phyloP scores from a whole-genome alignment of 495 filamentous ascomycete genomes.

The Rhizodiscina lignyota region DNA sequence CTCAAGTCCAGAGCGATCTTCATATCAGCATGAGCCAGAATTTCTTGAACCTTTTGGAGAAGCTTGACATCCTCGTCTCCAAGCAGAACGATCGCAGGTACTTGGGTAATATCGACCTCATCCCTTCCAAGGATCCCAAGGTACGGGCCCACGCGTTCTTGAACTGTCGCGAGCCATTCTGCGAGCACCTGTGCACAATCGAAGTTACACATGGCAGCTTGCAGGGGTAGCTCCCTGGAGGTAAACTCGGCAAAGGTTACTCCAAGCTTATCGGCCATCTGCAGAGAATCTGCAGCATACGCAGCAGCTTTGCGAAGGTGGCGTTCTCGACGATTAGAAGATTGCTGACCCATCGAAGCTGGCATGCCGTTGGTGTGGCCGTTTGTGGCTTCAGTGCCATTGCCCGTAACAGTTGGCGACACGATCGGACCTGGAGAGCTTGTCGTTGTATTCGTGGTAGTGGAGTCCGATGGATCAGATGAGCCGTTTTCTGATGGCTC shows the following conservation, averaged over 20 bases:
- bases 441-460: background rate
- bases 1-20: conserved; percentile 48
- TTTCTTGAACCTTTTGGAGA: conserved; percentile 66
- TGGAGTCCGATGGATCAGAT: conserved; percentile 24
- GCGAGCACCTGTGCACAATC: conserved; percentile 95
- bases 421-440: background rate
- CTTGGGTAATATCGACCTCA: conserved; percentile 55
- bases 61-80: conserved; percentile 88
- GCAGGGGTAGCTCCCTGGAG: conserved; percentile 79
- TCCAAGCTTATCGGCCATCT: conserved; percentile 75
- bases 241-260: conserved; percentile 76
- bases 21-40: conserved; percentile 58
- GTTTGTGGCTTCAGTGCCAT: background rate
- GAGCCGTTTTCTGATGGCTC: conserved; percentile 43
- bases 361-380: conserved; percentile 27
- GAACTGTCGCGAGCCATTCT: conserved; percentile 89
- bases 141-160: conserved; percentile 82
- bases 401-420: background rate
- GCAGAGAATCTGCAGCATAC: conserved; percentile 84
- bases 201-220: conserved; percentile 84
- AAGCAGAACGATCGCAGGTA: conserved; percentile 74
- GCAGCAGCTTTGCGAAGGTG: conserved; percentile 87
- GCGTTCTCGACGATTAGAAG: conserved; percentile 55
- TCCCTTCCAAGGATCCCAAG: conserved; percentile 76
- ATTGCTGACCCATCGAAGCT: conserved; percentile 20